Evolutionary conservation across 2,329 filamentous ascomycete species (phyloP).

Genomic region (Tolypocladium amazonense): DNA sequence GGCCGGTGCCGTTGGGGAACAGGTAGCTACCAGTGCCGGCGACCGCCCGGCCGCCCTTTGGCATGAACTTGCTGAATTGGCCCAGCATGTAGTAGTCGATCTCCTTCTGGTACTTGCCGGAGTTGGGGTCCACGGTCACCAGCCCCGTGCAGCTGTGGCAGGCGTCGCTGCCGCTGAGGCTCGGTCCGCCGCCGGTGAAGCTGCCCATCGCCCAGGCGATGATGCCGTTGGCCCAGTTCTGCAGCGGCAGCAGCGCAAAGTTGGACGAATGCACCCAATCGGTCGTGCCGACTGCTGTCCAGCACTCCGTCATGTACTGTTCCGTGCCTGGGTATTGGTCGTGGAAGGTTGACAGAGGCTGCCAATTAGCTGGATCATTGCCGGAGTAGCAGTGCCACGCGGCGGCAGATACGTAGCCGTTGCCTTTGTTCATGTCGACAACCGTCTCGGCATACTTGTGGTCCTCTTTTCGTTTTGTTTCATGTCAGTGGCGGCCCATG

Average conservation of each 20-base stretch:
- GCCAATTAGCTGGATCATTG: slow-evolving; percentile 20
- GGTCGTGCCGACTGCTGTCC: slow-evolving; percentile 29
- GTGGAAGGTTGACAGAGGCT: slow-evolving; percentile 27
- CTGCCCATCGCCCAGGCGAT: slow-evolving; percentile 35
- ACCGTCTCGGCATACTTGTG: slow-evolving; percentile 31
- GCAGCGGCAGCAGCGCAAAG: slow-evolving; percentile 38
- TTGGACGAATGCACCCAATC: slow-evolving; percentile 26
- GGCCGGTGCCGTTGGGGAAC: slow-evolving; percentile 24
- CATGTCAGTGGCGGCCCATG: not conserved
- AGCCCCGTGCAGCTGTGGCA: slow-evolving; percentile 37
- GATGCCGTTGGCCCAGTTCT: slow-evolving; percentile 34
- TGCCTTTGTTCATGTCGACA: slow-evolving; percentile 16
- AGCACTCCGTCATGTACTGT: slow-evolving; percentile 41
- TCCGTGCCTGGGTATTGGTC: slow-evolving; percentile 23
- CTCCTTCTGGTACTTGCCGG: slow-evolving; percentile 30
- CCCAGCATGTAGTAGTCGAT: slow-evolving; percentile 44
- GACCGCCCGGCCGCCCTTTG: slow-evolving; percentile 30
- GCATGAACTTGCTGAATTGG: slow-evolving; percentile 39
- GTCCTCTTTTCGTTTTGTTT: slow-evolving; percentile 1
- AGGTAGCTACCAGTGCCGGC: slow-evolving; percentile 31
- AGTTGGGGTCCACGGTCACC: slow-evolving; percentile 39
- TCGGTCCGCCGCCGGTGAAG: slow-evolving; percentile 30
- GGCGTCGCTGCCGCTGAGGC: slow-evolving; percentile 25
- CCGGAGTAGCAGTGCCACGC: slow-evolving; percentile 32
- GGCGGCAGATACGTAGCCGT: slow-evolving; percentile 18